Conservation (phyloP, 495 filamentous ascomycete species). For the Aspergillus haitiensis region DNA sequence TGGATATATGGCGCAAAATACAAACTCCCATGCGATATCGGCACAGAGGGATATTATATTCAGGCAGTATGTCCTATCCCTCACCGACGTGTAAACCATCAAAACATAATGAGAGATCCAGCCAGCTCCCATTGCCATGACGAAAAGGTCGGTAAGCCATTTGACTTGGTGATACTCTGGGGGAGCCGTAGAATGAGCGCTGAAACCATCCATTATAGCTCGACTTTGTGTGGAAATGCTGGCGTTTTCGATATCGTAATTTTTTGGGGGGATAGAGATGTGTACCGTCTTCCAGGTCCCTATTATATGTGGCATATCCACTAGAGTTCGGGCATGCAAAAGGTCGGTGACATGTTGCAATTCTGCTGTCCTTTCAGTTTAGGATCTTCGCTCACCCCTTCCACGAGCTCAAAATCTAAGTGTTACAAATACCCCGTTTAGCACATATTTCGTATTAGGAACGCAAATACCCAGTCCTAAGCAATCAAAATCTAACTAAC, state of each 20-base stretch:
- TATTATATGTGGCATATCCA: too few species aligned
- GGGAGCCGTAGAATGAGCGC: slow-evolving; percentile 8
- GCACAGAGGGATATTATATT: slow-evolving; percentile 1
- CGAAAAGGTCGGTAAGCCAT: slow-evolving; percentile 15
- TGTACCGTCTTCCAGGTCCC: too few species aligned
- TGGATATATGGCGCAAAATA: slow-evolving; percentile 3
- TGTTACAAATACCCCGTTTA: too few species aligned
- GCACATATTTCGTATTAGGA: too few species aligned
- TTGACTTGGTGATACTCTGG: slow-evolving; percentile 15
- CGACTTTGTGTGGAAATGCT: background rate
- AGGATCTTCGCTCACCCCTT: too few species aligned
- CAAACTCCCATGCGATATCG: slow-evolving; percentile 4
- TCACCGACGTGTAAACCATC: slow-evolving; percentile 20
- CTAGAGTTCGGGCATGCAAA: too few species aligned
- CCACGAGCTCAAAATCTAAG: too few species aligned
- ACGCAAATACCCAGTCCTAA: too few species aligned
- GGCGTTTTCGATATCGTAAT: too few species aligned
- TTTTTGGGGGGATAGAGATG: too few species aligned
- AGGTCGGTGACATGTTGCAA: too few species aligned
- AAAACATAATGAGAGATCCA: slow-evolving; percentile 24
- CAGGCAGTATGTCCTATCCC: slow-evolving; percentile 13
- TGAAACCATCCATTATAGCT: slow-evolving; percentile 20
- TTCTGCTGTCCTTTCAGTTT: too few species aligned
- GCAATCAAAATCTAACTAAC: background rate
- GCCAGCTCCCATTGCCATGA: slow-evolving; percentile 20